Evolutionary conservation across 345 rosid species (phyloP).

Genomic region (Sonneratia alba): DNA sequence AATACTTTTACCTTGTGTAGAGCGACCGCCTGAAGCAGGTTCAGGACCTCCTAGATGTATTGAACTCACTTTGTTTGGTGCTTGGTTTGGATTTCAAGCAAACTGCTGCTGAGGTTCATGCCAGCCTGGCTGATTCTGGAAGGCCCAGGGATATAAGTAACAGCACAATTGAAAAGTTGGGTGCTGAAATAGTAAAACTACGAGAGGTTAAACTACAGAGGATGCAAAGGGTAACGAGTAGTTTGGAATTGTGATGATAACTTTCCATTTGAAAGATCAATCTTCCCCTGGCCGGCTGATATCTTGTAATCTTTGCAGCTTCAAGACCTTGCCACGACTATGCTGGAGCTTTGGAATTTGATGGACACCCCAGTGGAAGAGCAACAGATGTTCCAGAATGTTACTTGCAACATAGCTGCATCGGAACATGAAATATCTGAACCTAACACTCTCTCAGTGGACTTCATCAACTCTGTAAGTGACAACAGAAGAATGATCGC

Average conservation of each 20-base stretch:
- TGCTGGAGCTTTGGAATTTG: conserved; percentile 94
- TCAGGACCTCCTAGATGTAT: conserved; percentile 32
- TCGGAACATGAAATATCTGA: conserved; percentile 84
- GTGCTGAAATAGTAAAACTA: conserved; percentile 34
- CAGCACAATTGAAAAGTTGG: conserved; percentile 44
- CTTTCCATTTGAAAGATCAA: background rate
- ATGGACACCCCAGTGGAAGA: conserved; percentile 98
- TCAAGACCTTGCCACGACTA: conserved; percentile 88
- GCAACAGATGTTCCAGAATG: conserved; percentile 79
- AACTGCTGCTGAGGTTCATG: conserved; percentile 42
- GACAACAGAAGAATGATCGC: background rate
- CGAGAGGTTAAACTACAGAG: conserved; percentile 74
- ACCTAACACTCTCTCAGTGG: conserved; percentile 75
- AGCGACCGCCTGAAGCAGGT: conserved; percentile 57
- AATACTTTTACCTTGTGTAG: conserved; percentile 22
- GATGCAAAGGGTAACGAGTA: conserved; percentile 60
- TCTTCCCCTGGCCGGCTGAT: conserved; percentile 6
- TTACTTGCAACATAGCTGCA: conserved; percentile 92
- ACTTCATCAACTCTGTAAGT: conserved; percentile 72
- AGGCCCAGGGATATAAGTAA: conserved; percentile 46
- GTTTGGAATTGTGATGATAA: background rate
- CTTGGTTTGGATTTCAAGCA: conserved; percentile 72
- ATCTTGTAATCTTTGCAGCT: conserved; percentile 40
- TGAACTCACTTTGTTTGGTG: conserved; percentile 50
- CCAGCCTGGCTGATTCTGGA: conserved; percentile 44